phyloP scores from a whole-genome alignment of 2,329 filamentous ascomycete species.

The Sporothrix pallida region DNA sequence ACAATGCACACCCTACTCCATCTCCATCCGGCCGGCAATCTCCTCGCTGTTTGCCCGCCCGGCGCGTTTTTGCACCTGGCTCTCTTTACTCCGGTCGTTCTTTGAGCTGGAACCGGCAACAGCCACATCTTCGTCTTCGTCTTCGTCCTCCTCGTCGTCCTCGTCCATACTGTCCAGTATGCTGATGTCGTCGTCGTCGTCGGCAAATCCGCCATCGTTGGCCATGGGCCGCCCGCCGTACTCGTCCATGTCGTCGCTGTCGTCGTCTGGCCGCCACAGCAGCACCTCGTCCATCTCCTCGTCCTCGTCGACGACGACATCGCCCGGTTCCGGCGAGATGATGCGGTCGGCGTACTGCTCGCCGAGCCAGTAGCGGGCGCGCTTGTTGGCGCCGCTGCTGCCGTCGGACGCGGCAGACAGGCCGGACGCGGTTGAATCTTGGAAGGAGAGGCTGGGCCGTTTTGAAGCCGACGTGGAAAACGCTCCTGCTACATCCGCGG shows the following conservation, averaged over 20 bases:
- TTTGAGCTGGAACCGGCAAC: conserved; percentile 40
- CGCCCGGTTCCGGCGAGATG: conserved; percentile 52
- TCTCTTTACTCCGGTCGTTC: conserved; percentile 45
- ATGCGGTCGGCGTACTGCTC: conserved; percentile 62
- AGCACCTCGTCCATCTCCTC: conserved; percentile 57
- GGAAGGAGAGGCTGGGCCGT: conserved; percentile 42
- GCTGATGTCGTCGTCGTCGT: conserved; percentile 45
- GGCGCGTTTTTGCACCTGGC: conserved; percentile 48
- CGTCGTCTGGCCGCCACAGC: conserved; percentile 63
- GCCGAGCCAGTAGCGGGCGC: conserved; percentile 87
- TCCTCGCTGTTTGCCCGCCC: conserved; percentile 66
- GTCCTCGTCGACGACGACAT: conserved; percentile 57
- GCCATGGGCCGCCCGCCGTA: conserved; percentile 49
- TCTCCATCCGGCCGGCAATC: conserved; percentile 66
- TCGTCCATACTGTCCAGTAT: conserved; percentile 44
- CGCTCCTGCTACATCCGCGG: neutral
- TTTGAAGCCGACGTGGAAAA: conserved; percentile 36
- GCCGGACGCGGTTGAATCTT: conserved; percentile 23
- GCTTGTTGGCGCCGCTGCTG: conserved; percentile 69
- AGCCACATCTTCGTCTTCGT: conserved; percentile 43
- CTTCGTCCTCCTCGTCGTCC: conserved; percentile 45
- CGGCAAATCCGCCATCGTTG: conserved; percentile 55
- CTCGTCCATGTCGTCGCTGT: conserved; percentile 62
- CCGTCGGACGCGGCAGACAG: conserved; percentile 36
- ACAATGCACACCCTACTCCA: conserved; percentile 48